Conservation (phyloP, 148 eudicot genomes). For the Vaccinium vitisidaea region DNA sequence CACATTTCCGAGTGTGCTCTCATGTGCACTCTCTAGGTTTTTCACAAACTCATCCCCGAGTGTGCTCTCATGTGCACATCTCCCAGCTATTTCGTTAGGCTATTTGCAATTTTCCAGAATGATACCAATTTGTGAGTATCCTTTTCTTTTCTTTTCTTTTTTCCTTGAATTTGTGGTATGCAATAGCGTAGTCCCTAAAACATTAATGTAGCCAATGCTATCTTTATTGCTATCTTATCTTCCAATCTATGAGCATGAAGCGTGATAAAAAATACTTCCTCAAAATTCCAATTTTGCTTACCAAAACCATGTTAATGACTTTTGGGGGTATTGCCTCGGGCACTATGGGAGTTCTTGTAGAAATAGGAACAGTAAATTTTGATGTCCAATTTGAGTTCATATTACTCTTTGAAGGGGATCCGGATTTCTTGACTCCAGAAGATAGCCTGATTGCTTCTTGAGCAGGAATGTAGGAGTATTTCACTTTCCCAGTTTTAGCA, state of each 20-base stretch:
- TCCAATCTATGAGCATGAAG: background rate
- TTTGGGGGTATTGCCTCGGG: background rate
- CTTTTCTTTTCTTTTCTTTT: too few species aligned
- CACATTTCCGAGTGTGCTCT: too few species aligned
- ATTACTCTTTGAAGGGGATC: background rate
- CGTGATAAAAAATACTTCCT: background rate
- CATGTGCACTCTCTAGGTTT: too few species aligned
- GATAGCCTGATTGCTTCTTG: slow-evolving; percentile 30
- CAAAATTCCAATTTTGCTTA: background rate
- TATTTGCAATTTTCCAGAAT: too few species aligned
- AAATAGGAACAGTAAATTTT: background rate
- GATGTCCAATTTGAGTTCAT: slow-evolving; percentile 4
- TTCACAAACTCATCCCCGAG: too few species aligned
- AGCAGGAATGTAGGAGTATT: slow-evolving; percentile 13
- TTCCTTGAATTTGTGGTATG: too few species aligned
- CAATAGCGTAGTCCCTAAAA: background rate
- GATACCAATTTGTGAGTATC: too few species aligned
- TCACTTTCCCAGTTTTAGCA: slow-evolving; percentile 29
- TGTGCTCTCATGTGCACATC: too few species aligned
- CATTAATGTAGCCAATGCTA: too few species aligned
- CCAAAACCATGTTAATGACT: background rate
- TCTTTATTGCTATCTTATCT: too few species aligned
- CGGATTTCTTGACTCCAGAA: slow-evolving; percentile 14
- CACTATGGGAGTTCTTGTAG: background rate
- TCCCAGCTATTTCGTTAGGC: too few species aligned